Base-by-base conservation (phyloP, 305 asterid species). In the Fraxinus sp. region DNA sequence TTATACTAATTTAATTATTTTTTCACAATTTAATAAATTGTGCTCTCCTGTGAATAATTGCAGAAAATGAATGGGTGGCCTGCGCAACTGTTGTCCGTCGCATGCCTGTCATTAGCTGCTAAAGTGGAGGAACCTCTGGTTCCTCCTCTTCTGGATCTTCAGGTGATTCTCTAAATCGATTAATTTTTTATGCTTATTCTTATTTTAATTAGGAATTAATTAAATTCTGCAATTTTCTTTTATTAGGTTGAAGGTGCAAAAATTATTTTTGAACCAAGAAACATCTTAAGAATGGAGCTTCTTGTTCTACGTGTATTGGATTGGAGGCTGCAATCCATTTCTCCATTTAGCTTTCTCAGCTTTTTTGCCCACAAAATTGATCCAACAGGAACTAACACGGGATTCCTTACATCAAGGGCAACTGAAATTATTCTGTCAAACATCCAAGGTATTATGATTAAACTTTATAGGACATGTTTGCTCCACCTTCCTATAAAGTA, bases 61-160 rank as follows among this genome's bases (percentile, higher is more conserved):
- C 95, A 91, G 97, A 88, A 89, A 83, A 85, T 85, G 84, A 91
- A 85, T 79, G 95, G 98, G 80, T 95, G 98, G 98, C 92, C 95
- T 39, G 64, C 91, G 86, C 98, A 93, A 91, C 91, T 95, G 30
- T 78, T 95, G 86, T 88, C 98, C 36, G 92, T 91, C 75, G 94
- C 97, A 80, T 92, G 98, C 84, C 87, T 95, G 89, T 93, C 97
- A 68, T 82, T 95, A 85, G 98, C 98, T 26, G 98, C 98, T 71
- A 95, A 95, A 78, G 91, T 95, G 97, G 98, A 95, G 94, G 98
- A 95, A 85, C 91, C 91, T 77, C 94, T 92, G 11, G 96, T 93
- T 87, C 98, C 98, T 80, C 89, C 95, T 83, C 97, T 95, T 85
- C 75, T 92, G 85, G 95, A 95, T 85, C 92, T 92, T 84, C 98